Evolutionary conservation across 257 asterid species (phyloP).

Genomic region (Penstemon eatonii): DNA sequence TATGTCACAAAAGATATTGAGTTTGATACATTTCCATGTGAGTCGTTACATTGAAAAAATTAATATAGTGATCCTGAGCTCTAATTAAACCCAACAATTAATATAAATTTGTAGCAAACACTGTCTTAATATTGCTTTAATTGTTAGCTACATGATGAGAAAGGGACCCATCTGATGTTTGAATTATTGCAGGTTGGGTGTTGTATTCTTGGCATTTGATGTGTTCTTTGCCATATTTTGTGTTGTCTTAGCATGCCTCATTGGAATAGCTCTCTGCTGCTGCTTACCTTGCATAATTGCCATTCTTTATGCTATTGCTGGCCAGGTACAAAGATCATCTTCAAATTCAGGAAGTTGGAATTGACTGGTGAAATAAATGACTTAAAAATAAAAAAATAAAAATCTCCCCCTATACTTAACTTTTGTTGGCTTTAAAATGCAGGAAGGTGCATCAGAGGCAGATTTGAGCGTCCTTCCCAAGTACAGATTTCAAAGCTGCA

Average conservation of each 20-base stretch:
- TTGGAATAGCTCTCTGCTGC: conserved; percentile 94
- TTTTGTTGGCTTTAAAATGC: conserved; percentile 28
- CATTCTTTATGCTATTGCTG: conserved; percentile 94
- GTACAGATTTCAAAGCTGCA: conserved; percentile 60
- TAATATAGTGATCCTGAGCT: too few species aligned
- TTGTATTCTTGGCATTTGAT: conserved; percentile 95
- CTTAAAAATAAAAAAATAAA: too few species aligned
- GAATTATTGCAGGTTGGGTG: conserved; percentile 84
- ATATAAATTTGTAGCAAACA: too few species aligned
- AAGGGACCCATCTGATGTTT: conserved; percentile 33
- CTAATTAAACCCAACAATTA: too few species aligned
- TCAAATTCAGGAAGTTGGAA: too few species aligned
- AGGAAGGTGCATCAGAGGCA: conserved; percentile 99
- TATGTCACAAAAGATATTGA: too few species aligned
- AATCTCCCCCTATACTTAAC: neutral
- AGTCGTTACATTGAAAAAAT: too few species aligned
- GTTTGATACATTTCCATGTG: too few species aligned
- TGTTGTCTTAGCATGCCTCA: conserved; percentile 88
- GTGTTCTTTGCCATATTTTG: conserved; percentile 96
- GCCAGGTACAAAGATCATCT: conserved; percentile 55
- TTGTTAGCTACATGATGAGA: conserved; percentile 1
- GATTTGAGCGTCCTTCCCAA: conserved; percentile 83
- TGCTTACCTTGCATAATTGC: conserved; percentile 99
- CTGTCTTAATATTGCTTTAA: too few species aligned
- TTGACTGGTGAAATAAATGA: neutral